A percentile compares a stretch with the other conserved stretches of the same genome.
Evolutionary conservation across 2,329 filamentous ascomycete genomes (phyloP).

Genomic region (Acephala macrosclerotiorum): DNA sequence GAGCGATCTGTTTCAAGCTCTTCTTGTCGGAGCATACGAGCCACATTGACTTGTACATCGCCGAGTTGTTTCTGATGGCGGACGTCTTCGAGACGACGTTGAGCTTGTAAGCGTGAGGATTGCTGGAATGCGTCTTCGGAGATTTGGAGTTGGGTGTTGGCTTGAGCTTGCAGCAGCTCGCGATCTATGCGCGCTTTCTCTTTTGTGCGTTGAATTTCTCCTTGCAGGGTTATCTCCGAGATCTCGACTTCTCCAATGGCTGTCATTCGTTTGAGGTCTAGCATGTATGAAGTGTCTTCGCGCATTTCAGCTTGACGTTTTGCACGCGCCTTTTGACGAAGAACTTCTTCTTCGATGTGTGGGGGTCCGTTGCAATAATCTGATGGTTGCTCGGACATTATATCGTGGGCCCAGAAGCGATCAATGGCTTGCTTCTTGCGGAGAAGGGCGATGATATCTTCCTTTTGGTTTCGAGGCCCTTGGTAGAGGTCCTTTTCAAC

Average conservation of each 20-base stretch:
- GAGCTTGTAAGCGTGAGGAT: background rate
- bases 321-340: slow-evolving; percentile 23
- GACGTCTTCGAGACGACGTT: slow-evolving; percentile 17
- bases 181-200: slow-evolving; percentile 16
- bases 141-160: slow-evolving; percentile 22
- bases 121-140: slow-evolving; percentile 13
- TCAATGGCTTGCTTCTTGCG: slow-evolving; percentile 26
- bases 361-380: slow-evolving; percentile 25
- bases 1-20: slow-evolving; percentile 15
- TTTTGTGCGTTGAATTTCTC: slow-evolving; percentile 18
- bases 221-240: slow-evolving; percentile 17
- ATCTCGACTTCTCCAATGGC: slow-evolving; percentile 23
- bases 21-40: slow-evolving; percentile 20
- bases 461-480: slow-evolving; percentile 27
- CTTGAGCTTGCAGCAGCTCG: slow-evolving; percentile 16
- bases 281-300: slow-evolving; percentile 18
- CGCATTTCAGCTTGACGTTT: slow-evolving; percentile 25
- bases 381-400: slow-evolving; percentile 25
- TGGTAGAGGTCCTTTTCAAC: slow-evolving; percentile 44
- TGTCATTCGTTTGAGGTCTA: slow-evolving; percentile 24
- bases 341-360: slow-evolving; percentile 29
- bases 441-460: slow-evolving; percentile 23
- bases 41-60: slow-evolving; percentile 18
- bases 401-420: slow-evolving; percentile 29
- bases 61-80: slow-evolving; percentile 12